Conservation (phyloP, 2,329 filamentous ascomycete genomes). For the Talaromyces sp. region DNA sequence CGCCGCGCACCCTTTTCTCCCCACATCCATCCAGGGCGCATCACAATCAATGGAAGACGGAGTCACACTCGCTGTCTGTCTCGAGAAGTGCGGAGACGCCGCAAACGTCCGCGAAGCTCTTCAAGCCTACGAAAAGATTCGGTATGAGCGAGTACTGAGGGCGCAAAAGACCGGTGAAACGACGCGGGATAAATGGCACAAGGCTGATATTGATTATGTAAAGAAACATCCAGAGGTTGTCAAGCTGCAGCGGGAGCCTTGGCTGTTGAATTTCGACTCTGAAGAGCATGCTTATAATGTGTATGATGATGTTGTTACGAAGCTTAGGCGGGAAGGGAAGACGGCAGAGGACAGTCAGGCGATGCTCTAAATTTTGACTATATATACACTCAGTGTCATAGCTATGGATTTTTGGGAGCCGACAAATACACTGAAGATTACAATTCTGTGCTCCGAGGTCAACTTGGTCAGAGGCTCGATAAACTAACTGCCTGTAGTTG, state of each 20-base stretch:
- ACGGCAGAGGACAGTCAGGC: background rate
- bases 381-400: background rate
- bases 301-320: conserved; percentile 22
- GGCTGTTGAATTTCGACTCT: conserved; percentile 26
- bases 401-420: too few species aligned
- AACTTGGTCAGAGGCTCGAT: too few species aligned
- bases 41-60: conserved; percentile 44
- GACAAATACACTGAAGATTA: too few species aligned
- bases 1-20: conserved; percentile 40
- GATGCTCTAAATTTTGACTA: background rate
- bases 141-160: conserved; percentile 24
- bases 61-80: conserved; percentile 32
- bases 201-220: conserved; percentile 25
- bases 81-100: conserved; percentile 24
- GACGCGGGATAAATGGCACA: conserved; percentile 27
- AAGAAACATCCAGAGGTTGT: conserved; percentile 29
- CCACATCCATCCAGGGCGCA: conserved; percentile 44
- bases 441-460: too few species aligned
- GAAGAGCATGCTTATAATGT: conserved; percentile 26
- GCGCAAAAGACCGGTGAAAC: conserved; percentile 26
- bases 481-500: too few species aligned
- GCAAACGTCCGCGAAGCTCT: conserved; percentile 27
- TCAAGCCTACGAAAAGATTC: conserved; percentile 24
- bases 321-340: conserved; percentile 6
- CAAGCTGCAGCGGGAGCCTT: conserved; percentile 23